These are phyloP conservation scores for Macroventuria anomochaeta DNA, from an alignment of 2,329 filamentous ascomycete species.

Conservation along the genomic window DNA sequence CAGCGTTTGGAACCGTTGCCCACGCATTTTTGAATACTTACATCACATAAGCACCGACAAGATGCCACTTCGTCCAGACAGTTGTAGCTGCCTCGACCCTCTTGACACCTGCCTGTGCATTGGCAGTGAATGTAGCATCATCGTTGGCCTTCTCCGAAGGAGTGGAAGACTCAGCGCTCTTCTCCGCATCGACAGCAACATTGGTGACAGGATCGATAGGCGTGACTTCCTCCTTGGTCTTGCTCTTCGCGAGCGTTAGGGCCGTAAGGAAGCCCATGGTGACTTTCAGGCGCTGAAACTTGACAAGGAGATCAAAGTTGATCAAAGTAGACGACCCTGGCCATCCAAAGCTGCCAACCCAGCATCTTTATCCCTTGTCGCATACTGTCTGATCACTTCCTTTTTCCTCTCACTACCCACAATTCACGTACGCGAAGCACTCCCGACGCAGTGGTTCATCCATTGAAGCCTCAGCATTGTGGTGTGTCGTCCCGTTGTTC, in stretches of 20 bases:
- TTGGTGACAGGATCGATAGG: constrained; percentile 3
- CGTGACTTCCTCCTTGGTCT: constrained; percentile 15
- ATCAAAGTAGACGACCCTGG: neutral
- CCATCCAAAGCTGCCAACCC: neutral
- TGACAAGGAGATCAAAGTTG: constrained; percentile 4
- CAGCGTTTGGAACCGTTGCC: neutral
- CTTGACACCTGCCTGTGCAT: constrained; percentile 46
- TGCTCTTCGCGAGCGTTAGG: constrained; percentile 17
- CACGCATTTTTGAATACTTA: constrained; percentile 21
- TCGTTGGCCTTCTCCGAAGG: constrained; percentile 16
- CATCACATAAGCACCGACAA: constrained; percentile 45
- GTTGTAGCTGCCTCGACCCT: constrained; percentile 47
- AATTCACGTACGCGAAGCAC: neutral
- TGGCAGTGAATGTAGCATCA: constrained; percentile 20
- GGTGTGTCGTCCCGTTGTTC: neutral
- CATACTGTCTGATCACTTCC: constrained; percentile 1
- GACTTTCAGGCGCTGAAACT: neutral
- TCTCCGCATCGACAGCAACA: neutral
- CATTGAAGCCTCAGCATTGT: neutral
- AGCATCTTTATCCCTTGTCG: neutral
- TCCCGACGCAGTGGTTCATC: constrained; percentile 2
- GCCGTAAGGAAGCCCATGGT: constrained; percentile 16
- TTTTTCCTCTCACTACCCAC: neutral
- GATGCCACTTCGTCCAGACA: constrained; percentile 47
- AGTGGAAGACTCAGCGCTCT: constrained; percentile 1